Evolutionary conservation across 129 eudicot genomes (phyloP), one percentile per base, ranked within the genome.

Genomic region (Tagetes erecta): DNA sequence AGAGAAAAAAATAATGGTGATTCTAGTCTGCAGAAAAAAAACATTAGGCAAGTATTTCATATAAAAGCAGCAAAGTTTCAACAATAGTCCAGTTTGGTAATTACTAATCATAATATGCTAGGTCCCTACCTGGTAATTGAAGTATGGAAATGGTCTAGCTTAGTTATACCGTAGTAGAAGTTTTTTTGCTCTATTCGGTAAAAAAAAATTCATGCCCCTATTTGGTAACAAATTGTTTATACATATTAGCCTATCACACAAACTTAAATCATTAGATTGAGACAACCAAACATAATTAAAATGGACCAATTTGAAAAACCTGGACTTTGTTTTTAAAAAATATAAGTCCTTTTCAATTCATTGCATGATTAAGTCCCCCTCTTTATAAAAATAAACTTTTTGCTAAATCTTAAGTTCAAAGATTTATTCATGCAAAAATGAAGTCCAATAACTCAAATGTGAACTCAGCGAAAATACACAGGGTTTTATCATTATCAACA

Each of bases 11-110:
- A 64, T 65, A 35, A 64, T 1, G 5, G 38, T 34, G 46, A 47
- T 68, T 68, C 12, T 47, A 68, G 13, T 20, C 53, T 49, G 47
- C 13, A 68, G 49, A 38, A 68, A 68, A 68, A 13, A 34, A 47
- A 49, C 12, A 34, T 69, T 6, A 69, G 12, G 62, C 34, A 58
- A 13, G 33, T 6, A 31, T 2, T 58, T 58, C 64, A 33, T 34
- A 58, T 13, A 58, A 58, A 7, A 31, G 38, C 11, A 58, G 8
- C 1, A 33, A 27, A 58, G 5, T 8, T 58, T 58, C 8, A 58
- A 31, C 2, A 2, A 58, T 31, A 1, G 64, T 58, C n/a, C 34
- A 41, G 8, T 27, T 40, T 55, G 31, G 12, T 30, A 4, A 68
- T 38, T 71, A 39, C 3, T 30, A 4, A 68, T 38, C 55, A 39